Conservation (phyloP, 352 stramenopile species). For the Saprolegnia parasitica region DNA sequence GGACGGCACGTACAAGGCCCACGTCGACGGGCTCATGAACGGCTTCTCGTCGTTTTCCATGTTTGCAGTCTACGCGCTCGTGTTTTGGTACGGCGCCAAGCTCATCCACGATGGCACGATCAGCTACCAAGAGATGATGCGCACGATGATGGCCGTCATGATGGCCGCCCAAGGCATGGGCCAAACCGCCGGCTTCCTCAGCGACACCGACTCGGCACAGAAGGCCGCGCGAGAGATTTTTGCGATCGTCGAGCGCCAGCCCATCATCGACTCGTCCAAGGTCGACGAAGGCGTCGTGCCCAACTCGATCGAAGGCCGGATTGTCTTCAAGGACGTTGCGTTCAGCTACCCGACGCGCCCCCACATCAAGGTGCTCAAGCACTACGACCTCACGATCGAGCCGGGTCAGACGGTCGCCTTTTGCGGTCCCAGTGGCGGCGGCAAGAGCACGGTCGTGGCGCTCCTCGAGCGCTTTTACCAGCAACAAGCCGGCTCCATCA, state of each 20-base stretch:
- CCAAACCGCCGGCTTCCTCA: conserved; percentile 31
- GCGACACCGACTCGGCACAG: conserved; percentile 30
- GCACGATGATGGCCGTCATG: conserved; percentile 54
- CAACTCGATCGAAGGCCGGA: conserved; percentile 31
- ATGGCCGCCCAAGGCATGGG: conserved; percentile 42
- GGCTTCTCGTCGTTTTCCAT: conserved; percentile 70
- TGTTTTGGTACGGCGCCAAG: conserved; percentile 56
- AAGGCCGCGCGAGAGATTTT: conserved; percentile 37
- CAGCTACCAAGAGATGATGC: conserved; percentile 43
- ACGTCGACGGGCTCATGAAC: conserved; percentile 41
- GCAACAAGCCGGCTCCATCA: conserved; percentile 24
- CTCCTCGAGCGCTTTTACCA: conserved; percentile 37
- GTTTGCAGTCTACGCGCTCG: conserved; percentile 45
- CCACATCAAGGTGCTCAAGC: conserved; percentile 18
- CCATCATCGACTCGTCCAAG: conserved; percentile 44
- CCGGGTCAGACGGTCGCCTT: conserved; percentile 40
- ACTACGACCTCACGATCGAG: conserved; percentile 37
- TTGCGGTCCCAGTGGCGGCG: conserved; percentile 37
- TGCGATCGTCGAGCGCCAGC: conserved; percentile 34
- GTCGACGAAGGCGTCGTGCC: conserved; percentile 29
- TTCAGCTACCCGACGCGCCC: conserved; percentile 80
- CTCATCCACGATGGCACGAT: conserved; percentile 42
- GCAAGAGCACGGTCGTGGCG: conserved; percentile 34
- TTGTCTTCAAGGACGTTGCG: conserved; percentile 55
- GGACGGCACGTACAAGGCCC: conserved; percentile 35